A percentile compares a stretch with the other conserved stretches of the same genome.
Conservation (phyloP, 2,329 filamentous ascomycete genomes). For the Aotearoamyces nothofagi region DNA sequence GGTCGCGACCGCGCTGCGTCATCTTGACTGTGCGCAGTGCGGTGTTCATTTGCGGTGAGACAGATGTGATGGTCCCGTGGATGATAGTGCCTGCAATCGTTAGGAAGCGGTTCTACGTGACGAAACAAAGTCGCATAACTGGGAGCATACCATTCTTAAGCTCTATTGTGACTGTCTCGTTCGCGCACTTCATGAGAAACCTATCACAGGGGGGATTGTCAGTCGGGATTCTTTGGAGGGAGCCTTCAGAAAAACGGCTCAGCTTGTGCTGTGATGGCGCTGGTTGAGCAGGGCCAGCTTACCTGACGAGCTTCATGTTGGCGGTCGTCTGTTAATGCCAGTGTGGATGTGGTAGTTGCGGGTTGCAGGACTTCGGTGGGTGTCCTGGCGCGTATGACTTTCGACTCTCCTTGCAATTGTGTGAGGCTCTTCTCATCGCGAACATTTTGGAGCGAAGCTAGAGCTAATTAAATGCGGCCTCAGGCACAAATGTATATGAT, state of each 20-base stretch:
- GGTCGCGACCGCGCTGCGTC: constrained; percentile 77
- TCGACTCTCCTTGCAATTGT: no score
- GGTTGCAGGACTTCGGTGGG: no score
- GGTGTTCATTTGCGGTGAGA: constrained; percentile 98
- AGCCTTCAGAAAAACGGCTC: constrained; percentile 29
- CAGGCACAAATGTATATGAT: no score
- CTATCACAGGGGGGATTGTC: constrained; percentile 31
- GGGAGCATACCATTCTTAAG: constrained; percentile 73
- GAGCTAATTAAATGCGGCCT: no score
- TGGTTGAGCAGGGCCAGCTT: constrained; percentile 25
- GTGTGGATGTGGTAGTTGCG: no score
- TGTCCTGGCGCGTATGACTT: no score
- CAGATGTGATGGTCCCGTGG: constrained; percentile 90
- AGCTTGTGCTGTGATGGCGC: constrained; percentile 23
- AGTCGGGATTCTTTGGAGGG: constrained; percentile 20
- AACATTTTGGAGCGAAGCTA: no score
- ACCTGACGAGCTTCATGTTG: constrained; percentile 97
- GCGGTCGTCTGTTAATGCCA: no score
- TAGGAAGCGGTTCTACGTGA: no score
- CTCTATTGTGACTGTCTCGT: constrained; percentile 97
- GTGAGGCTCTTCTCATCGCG: no score
- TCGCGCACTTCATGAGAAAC: constrained; percentile 98
- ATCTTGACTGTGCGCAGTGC: constrained; percentile 92
- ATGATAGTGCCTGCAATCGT: constrained; percentile 64
- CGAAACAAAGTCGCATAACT: background rate